Conservation (phyloP, 2,329 filamentous ascomycete species). For the Didymella lethalis region DNA sequence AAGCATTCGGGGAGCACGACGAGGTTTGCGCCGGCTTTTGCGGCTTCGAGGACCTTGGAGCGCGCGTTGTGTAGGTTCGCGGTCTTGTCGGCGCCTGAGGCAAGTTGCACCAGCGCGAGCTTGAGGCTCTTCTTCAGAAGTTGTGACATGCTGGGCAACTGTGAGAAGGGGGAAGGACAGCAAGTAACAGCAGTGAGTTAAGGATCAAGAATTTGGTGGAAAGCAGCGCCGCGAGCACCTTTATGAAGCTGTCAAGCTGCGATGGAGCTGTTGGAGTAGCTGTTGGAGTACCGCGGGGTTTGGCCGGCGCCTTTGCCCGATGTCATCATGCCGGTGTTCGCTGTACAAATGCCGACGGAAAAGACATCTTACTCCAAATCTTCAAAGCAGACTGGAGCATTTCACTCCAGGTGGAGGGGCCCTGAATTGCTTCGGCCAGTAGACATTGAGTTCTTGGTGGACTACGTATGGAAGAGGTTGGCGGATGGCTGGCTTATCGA, state of each 20-base stretch:
- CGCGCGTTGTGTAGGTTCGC: conserved; percentile 84
- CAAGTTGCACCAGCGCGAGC: conserved; percentile 59
- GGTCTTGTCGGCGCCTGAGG: conserved; percentile 72
- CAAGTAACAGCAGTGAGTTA: too few relatives aligned
- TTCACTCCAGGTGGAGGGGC: too few relatives aligned
- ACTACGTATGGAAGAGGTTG: neutral
- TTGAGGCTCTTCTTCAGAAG: conserved; percentile 50
- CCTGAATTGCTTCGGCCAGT: too few relatives aligned
- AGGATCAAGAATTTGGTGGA: neutral
- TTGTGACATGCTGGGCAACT: conserved; percentile 29
- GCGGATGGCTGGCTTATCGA: too few relatives aligned
- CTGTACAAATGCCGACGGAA: conserved; percentile 12
- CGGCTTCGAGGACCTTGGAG: conserved; percentile 82
- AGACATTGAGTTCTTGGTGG: too few relatives aligned
- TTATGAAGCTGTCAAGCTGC: conserved; percentile 9
- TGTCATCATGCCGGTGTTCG: conserved; percentile 14
- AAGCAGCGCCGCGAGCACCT: neutral
- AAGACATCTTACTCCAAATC: neutral
- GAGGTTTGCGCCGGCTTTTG: conserved; percentile 76
- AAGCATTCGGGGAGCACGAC: conserved; percentile 98
- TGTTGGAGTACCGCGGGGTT: conserved; percentile 15
- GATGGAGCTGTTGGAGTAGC: conserved; percentile 17
- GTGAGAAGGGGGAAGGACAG: too few relatives aligned
- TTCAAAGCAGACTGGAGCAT: neutral
- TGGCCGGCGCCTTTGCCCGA: conserved; percentile 6